Evolutionary conservation across 2,329 filamentous ascomycete species (phyloP).

Genomic region (Ophiostoma ulmi): DNA sequence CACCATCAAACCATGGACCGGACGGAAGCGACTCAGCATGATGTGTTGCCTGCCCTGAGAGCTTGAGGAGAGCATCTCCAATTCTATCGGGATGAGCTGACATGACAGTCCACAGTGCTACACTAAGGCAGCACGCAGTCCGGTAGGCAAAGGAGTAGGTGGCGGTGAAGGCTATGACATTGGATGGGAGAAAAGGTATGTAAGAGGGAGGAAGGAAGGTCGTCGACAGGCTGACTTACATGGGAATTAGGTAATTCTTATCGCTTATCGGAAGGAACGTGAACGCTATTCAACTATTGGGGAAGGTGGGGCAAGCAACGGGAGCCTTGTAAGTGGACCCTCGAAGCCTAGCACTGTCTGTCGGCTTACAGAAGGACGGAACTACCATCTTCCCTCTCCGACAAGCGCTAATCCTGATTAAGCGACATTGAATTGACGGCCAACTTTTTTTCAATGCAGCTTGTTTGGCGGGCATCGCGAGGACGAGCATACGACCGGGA

Average conservation of each 20-base stretch:
- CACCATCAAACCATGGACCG: background rate
- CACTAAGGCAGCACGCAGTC: background rate
- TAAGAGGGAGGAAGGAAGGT: background rate
- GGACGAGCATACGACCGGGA: slow-evolving; percentile 6
- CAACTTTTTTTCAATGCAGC: slow-evolving; percentile 20
- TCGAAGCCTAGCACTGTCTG: background rate
- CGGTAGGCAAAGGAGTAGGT: background rate
- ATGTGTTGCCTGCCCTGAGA: background rate
- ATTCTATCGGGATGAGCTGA: background rate
- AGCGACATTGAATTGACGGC: background rate
- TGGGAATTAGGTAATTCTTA: slow-evolving; percentile 2
- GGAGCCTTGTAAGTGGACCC: slow-evolving; percentile 6
- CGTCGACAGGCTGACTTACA: slow-evolving; percentile 8
- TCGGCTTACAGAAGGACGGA: slow-evolving; percentile 8
- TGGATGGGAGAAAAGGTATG: background rate
- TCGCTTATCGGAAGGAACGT: slow-evolving; percentile 20
- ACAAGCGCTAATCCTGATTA: background rate
- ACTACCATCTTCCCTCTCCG: slow-evolving; percentile 23
- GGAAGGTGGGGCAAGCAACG: background rate
- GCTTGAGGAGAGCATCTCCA: background rate
- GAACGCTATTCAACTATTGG: background rate
- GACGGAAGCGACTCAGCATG: background rate
- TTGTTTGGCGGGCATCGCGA: slow-evolving; percentile 11
- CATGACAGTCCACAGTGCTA: background rate
- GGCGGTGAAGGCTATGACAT: background rate